These are phyloP conservation scores for Pichia sp. DNA, from an alignment of 1,139 yeast species.

Conservation along the genomic window DNA sequence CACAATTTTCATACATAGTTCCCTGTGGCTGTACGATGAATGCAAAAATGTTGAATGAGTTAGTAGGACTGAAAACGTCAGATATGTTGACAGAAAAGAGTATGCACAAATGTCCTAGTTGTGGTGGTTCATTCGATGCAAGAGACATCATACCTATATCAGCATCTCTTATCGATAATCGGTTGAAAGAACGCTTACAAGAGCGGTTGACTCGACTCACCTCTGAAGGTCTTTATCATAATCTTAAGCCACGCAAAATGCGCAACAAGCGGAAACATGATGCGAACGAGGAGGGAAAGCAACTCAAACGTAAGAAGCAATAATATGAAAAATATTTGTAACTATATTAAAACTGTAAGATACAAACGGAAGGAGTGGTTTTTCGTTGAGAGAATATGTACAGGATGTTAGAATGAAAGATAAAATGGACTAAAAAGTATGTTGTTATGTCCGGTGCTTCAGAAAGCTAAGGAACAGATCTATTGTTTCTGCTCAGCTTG, in stretches of 20 bases:
- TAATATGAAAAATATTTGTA: too few relatives aligned
- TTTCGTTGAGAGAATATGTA: not conserved
- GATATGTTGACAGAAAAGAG: too few relatives aligned
- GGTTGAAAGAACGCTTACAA: not conserved
- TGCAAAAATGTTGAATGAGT: conserved; percentile 32
- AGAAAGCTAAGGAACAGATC: too few relatives aligned
- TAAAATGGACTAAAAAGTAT: not conserved
- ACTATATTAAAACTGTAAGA: not conserved
- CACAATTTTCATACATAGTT: conserved; percentile 31
- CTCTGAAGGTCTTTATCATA: conserved; percentile 32
- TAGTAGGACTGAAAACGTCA: too few relatives aligned
- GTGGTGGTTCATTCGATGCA: conserved; percentile 22
- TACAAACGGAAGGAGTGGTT: not conserved
- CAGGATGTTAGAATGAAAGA: not conserved
- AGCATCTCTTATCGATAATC: not conserved
- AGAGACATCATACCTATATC: not conserved
- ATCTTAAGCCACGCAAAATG: conserved; percentile 28
- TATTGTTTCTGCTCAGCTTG: too few relatives aligned
- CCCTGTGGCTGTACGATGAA: conserved; percentile 52
- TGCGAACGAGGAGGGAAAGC: not conserved
- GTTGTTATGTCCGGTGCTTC: conserved; percentile 7
- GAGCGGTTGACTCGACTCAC: not conserved
- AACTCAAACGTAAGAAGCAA: too few relatives aligned
- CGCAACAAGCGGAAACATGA: not conserved
- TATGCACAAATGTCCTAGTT: conserved; percentile 36